phyloP scores from a whole-genome alignment of 2,329 filamentous ascomycete species.

The Penicillium sp. region DNA sequence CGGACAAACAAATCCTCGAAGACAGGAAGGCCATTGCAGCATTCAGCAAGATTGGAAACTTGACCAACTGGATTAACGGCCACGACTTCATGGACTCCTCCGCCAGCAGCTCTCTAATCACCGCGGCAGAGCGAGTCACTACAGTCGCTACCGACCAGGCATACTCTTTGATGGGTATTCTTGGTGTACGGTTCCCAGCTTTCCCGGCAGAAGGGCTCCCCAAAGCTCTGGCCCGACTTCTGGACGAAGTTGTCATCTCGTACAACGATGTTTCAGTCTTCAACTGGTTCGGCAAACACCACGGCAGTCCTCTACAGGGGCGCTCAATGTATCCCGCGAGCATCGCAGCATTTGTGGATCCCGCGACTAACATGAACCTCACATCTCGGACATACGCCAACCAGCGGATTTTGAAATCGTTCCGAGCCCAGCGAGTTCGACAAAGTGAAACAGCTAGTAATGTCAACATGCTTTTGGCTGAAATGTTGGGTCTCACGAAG shows the following conservation, averaged over 20 bases:
- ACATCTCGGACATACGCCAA: neutral
- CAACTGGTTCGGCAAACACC: slow-evolving; percentile 1
- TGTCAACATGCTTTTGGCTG: neutral
- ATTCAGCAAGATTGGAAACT: neutral
- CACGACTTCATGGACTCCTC: slow-evolving; percentile 1
- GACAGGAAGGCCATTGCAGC: neutral
- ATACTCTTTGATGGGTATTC: slow-evolving; percentile 21
- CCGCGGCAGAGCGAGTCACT: slow-evolving; percentile 9
- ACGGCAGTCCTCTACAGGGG: neutral
- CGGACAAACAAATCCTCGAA: neutral
- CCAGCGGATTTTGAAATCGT: neutral
- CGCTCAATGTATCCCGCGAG: neutral
- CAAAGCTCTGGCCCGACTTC: slow-evolving; percentile 13
- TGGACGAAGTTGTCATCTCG: slow-evolving; percentile 17
- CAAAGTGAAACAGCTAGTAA: neutral
- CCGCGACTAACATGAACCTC: neutral
- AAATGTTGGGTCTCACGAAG: neutral
- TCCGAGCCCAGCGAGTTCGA: neutral
- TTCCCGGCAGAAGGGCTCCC: slow-evolving; percentile 17
- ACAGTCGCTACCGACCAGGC: slow-evolving; percentile 17
- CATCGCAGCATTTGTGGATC: neutral
- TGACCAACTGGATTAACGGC: neutral
- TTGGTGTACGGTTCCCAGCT: slow-evolving; percentile 17
- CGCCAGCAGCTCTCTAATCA: slow-evolving; percentile 10
- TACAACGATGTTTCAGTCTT: slow-evolving; percentile 16